Evolutionary conservation across 2,329 filamentous ascomycete genomes (phyloP).

Genomic region (Aspergillus arachidicola): DNA sequence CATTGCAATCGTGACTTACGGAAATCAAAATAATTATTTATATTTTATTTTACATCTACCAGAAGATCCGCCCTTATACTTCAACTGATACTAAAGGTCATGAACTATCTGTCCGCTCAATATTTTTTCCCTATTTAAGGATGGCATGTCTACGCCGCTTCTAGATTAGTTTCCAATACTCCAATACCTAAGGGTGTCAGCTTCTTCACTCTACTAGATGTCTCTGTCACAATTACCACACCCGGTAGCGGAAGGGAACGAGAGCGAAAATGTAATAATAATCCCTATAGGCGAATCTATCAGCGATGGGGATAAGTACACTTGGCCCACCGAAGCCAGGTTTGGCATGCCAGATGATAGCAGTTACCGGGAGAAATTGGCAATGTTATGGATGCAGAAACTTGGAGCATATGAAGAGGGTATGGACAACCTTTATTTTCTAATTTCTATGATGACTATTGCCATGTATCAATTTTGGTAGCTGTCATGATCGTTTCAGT

Average conservation of each 20-base stretch:
- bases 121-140: not conserved
- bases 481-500: not conserved
- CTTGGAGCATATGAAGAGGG: conserved; percentile 41
- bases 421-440: conserved; percentile 25
- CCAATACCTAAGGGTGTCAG: not conserved
- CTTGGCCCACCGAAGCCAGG: conserved; percentile 40
- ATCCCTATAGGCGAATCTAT: conserved; percentile 37
- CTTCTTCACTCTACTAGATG: conserved; percentile 6
- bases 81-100: not conserved
- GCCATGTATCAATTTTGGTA: not conserved
- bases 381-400: conserved; percentile 50
- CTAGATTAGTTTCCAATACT: not conserved
- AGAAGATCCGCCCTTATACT: not conserved
- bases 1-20: not conserved
- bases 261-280: conserved; percentile 22
- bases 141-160: not conserved
- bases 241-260: conserved; percentile 19
- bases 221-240: conserved; percentile 9
- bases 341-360: conserved; percentile 44
- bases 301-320: conserved; percentile 41
- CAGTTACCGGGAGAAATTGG: conserved; percentile 53
- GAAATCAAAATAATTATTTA: not conserved
- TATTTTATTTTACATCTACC: not conserved
- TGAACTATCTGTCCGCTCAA: too few relatives aligned
- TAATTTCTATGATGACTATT: not conserved